These are phyloP conservation scores for Fomitopsis schrenkii DNA, from an alignment of 1,284 basidiomycete species.

Conservation along the genomic window DNA sequence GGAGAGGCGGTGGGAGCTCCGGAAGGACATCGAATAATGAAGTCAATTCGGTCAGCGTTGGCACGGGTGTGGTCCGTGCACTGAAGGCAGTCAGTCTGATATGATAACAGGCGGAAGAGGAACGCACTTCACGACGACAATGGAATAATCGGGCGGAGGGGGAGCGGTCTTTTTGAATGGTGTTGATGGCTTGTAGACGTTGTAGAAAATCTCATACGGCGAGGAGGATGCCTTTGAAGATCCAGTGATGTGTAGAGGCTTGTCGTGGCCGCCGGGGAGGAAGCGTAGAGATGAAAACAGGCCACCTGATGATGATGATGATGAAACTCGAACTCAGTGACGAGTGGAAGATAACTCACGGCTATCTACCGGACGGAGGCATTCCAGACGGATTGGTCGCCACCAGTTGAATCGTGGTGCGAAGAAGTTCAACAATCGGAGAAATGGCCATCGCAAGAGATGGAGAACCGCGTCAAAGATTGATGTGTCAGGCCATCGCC, in stretches of 20 bases:
- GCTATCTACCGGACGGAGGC: conserved; percentile 42
- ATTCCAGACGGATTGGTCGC: conserved; percentile 44
- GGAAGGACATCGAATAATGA: conserved; percentile 61
- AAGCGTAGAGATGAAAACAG: conserved; percentile 76
- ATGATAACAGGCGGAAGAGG: neutral
- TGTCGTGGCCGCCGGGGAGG: conserved; percentile 61
- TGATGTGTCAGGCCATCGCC: conserved; percentile 10
- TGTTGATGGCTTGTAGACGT: conserved; percentile 90
- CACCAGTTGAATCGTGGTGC: conserved; percentile 50
- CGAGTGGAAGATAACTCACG: conserved; percentile 29
- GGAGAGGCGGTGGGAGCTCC: conserved; percentile 42
- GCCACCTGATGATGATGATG: conserved; percentile 38
- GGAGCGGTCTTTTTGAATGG: conserved; percentile 79
- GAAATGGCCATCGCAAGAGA: conserved; percentile 32
- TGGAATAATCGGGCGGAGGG: conserved; percentile 81
- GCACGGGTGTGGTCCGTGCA: conserved; percentile 70
- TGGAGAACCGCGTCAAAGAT: conserved; percentile 30
- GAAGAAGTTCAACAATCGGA: conserved; percentile 28
- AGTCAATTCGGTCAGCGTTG: conserved; percentile 64
- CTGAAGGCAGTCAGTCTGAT: conserved; percentile 32
- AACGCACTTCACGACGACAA: conserved; percentile 82
- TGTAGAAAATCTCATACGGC: conserved; percentile 84
- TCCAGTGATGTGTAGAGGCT: conserved; percentile 29
- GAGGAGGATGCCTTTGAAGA: conserved; percentile 29
- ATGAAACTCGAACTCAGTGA: neutral